phyloP scores from a whole-genome alignment of 345 rosid species.

The Boechera stricta region DNA sequence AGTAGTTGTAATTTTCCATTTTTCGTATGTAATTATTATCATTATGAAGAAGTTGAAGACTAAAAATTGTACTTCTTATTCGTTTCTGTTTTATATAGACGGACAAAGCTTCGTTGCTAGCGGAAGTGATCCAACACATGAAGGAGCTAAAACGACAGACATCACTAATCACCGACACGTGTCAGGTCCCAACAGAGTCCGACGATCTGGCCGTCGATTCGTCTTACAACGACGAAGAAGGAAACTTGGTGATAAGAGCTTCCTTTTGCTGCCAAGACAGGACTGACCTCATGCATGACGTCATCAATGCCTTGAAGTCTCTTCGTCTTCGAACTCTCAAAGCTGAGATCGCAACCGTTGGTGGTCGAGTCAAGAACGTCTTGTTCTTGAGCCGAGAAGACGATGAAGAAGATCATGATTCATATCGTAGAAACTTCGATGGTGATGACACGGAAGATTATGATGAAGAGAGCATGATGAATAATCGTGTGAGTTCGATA shows the following conservation, averaged over 20 bases:
- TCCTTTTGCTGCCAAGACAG: conserved; percentile 94
- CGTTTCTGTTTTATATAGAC: conserved; percentile 46
- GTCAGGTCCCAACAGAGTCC: conserved; percentile 81
- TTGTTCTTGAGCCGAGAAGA: conserved; percentile 75
- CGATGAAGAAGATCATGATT: conserved; percentile 42
- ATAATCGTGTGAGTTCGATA: conserved; percentile 64
- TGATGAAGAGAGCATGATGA: conserved; percentile 39
- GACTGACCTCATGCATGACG: conserved; percentile 84
- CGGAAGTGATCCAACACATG: conserved; percentile 77
- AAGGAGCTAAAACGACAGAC: conserved; percentile 60
- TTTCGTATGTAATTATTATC: conserved; percentile 3
- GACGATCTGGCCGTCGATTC: conserved; percentile 92
- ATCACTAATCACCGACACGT: conserved; percentile 72
- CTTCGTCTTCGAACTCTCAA: conserved; percentile 76
- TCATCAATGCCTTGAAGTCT: conserved; percentile 80
- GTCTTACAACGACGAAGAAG: conserved; percentile 69
- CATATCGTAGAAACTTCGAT: conserved; percentile 30
- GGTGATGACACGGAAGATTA: conserved; percentile 18
- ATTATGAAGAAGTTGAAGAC: neutral
- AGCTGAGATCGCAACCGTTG: conserved; percentile 94
- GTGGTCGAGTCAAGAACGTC: conserved; percentile 92
- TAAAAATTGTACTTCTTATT: neutral
- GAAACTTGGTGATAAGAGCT: conserved; percentile 84
- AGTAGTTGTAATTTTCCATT: neutral
- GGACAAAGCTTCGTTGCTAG: conserved; percentile 84